phyloP scores from a whole-genome alignment of 352 stramenopile species.

The Pythium dissimile region DNA sequence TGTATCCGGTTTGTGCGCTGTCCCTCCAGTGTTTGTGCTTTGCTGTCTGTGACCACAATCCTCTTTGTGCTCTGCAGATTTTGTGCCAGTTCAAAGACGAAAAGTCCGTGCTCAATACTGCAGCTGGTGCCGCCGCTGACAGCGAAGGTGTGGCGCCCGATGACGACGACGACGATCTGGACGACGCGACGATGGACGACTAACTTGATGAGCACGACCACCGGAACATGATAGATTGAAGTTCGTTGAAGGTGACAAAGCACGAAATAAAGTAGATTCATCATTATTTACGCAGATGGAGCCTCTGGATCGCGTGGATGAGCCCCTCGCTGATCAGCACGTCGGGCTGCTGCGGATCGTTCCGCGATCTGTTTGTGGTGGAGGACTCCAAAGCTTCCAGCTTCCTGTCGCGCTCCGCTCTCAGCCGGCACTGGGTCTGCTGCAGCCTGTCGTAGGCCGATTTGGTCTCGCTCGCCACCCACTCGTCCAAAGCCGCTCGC shows the following conservation, averaged over 20 bases:
- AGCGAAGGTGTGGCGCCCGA: not conserved
- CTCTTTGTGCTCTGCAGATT: slow-evolving; percentile 6
- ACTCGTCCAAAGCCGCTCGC: not conserved
- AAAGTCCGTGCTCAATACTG: slow-evolving; percentile 2
- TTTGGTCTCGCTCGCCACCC: not conserved
- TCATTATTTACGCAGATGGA: slow-evolving; percentile 11
- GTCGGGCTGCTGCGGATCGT: not conserved
- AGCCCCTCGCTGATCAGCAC: slow-evolving; percentile 1
- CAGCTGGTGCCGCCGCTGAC: not conserved
- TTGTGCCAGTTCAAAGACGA: slow-evolving; percentile 20
- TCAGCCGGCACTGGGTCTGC: not conserved
- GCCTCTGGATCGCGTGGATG: slow-evolving; percentile 10
- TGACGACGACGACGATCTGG: slow-evolving; percentile 12
- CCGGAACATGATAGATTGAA: too few species aligned
- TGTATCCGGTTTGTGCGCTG: slow-evolving; percentile 52
- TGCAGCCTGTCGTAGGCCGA: not conserved
- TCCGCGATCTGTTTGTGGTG: not conserved
- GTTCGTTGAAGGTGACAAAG: too few species aligned
- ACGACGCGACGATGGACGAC: slow-evolving; percentile 17
- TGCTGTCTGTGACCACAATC: not conserved
- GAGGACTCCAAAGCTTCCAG: not conserved
- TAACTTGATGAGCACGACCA: not conserved
- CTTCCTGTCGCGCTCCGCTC: slow-evolving; percentile 1
- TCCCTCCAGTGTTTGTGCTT: not conserved
- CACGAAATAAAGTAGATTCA: too few species aligned